phyloP scores from a whole-genome alignment of 1,284 basidiomycete genomes.

The Leccinum subrobustum region DNA sequence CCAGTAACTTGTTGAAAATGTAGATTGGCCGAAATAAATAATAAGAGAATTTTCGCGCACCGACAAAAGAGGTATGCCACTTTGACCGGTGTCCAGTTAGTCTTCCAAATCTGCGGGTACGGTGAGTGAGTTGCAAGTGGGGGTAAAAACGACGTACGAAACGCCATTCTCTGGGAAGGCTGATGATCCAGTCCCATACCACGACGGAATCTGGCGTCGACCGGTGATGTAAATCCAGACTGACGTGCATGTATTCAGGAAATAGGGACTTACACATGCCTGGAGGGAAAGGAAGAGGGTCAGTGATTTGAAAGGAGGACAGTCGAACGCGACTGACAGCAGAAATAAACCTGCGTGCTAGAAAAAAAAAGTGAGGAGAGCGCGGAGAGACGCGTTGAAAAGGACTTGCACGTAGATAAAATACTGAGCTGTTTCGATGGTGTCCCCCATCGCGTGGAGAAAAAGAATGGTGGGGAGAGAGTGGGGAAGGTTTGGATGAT shows the following conservation, averaged over 20 bases:
- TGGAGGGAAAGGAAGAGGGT: conserved; percentile 31
- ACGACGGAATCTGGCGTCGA: conserved; percentile 63
- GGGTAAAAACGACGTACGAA: conserved; percentile 49
- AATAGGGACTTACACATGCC: conserved; percentile 65
- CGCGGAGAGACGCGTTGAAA: background rate
- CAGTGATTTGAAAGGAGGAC: background rate
- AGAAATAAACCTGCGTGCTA: conserved; percentile 77
- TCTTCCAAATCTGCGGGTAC: conserved; percentile 65
- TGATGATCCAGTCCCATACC: conserved; percentile 80
- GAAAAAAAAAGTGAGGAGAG: conserved; percentile 11
- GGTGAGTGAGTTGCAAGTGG: conserved; percentile 10
- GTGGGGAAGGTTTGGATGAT: conserved; percentile 2
- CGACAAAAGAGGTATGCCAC: conserved; percentile 77
- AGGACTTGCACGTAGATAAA: conserved; percentile 51
- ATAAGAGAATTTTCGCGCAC: conserved; percentile 37
- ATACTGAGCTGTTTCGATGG: conserved; percentile 42
- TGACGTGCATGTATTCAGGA: conserved; percentile 16
- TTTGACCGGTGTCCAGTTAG: conserved; percentile 78
- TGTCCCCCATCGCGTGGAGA: conserved; percentile 38
- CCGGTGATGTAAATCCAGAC: conserved; percentile 16
- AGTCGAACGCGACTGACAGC: conserved; percentile 51
- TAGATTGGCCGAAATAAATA: background rate
- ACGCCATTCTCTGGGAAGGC: conserved; percentile 68
- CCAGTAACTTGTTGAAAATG: conserved; percentile 57
- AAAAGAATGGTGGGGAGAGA: background rate